These are phyloP conservation scores for Cystobasidium ongulense DNA, from an alignment of 768 basidiomycete species.

Conservation along the genomic window DNA sequence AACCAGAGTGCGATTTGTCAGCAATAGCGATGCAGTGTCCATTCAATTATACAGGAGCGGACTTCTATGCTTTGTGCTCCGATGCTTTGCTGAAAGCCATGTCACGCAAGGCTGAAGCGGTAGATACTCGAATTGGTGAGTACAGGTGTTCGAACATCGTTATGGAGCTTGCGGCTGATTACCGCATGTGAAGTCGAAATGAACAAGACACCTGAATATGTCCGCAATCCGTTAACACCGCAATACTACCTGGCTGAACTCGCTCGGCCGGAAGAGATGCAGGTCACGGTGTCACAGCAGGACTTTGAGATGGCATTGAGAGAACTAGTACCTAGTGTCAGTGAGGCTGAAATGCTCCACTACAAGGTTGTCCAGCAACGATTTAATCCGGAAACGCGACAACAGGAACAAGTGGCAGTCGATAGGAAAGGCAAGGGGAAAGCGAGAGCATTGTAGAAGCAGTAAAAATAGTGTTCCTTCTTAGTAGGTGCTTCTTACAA, in stretches of 20 bases:
- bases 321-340: constrained; percentile 47
- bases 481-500: no score
- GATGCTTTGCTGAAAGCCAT: constrained; percentile 95
- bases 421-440: constrained; percentile 13
- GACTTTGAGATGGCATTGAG: constrained; percentile 71
- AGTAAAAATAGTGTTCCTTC: no score
- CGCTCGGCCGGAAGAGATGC: constrained; percentile 60
- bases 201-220: constrained; percentile 51
- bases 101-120: constrained; percentile 68
- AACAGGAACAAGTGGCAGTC: neutral
- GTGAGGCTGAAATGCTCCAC: constrained; percentile 26
- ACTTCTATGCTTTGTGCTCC: constrained; percentile 94
- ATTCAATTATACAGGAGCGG: constrained; percentile 93
- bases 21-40: constrained; percentile 65
- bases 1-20: constrained; percentile 58
- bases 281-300: constrained; percentile 61
- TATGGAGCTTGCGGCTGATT: neutral
- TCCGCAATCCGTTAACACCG: constrained; percentile 63
- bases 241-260: constrained; percentile 85
- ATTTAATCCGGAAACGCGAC: neutral
- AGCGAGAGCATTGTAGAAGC: neutral
- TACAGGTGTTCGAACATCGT: neutral
- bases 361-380: constrained; percentile 23
- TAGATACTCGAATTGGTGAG: constrained; percentile 69
- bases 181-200: constrained; percentile 40